Evolutionary conservation across 805 yeast genomes (phyloP), one percentile per base, ranked within the genome.

Genomic region (Sungouiella thailandica): DNA sequence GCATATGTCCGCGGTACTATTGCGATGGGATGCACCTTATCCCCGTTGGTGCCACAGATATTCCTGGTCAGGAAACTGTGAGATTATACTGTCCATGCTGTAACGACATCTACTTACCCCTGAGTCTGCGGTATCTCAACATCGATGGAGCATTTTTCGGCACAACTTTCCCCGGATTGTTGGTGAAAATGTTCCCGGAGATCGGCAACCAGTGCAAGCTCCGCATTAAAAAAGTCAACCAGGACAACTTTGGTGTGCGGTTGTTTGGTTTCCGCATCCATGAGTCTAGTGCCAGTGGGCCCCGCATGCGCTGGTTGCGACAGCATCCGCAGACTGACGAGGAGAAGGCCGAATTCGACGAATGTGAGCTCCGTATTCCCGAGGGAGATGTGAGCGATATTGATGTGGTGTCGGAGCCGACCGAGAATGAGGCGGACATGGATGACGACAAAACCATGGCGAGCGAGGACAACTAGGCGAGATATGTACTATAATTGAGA

Each of bases 81-180:
- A 65, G 97, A 45, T 70, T 93, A 30, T 93, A 81, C 57, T 93
- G 98, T 62, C 97, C 98, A 2, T 80, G 90, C 55, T 93, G 98
- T 61, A 78, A 81, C 53, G 98, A 93, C 52, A 70, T 90, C 25
- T 93, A 93, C 58, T 62, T 87, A 32, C 97, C 97, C 2, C 78
- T 82, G 36, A 80, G 88, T 36, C 78, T 89, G n/a, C 70, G 95
- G 41, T 89, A 85, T 58, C 65, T 84, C 37, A 85, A 86, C 52
- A 76, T 93, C 27, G 98, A 93, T 59, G 98, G 98, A 4, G 96
- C 97, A 1, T 93, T 83, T 52, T 93, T 94, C 65, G 97, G 98
- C 4, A 87, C 97, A 0, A 80, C 94, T 23, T 93, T 93, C 63
- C 93, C 96, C 1, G 97, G 96, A 2, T 72, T 93, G 46, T 83